phyloP scores from a whole-genome alignment of 768 basidiomycete genomes.

The Jaapia argillacea region DNA sequence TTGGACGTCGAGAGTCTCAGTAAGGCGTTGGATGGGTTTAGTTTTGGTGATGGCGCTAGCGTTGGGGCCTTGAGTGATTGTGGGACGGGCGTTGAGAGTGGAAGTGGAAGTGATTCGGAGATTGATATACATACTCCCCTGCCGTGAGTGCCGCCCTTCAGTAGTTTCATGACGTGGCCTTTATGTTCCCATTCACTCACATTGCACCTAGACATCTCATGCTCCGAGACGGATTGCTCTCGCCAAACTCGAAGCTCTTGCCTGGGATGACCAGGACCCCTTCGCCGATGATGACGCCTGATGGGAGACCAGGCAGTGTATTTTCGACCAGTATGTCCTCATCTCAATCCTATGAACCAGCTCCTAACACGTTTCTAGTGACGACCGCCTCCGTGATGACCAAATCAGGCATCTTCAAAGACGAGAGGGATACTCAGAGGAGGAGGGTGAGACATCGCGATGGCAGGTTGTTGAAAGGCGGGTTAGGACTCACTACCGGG shows the following conservation, averaged over 20 bases:
- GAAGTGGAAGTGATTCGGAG: slow-evolving; percentile 21
- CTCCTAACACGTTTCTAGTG: neutral
- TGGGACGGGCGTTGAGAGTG: too few species aligned
- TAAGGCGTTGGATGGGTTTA: too few species aligned
- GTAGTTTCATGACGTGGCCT: neutral
- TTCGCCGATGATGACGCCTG: slow-evolving; percentile 7
- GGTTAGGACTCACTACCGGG: slow-evolving; percentile 30
- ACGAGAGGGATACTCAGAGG: slow-evolving; percentile 24
- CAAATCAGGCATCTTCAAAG: slow-evolving; percentile 25
- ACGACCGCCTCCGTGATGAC: slow-evolving; percentile 17
- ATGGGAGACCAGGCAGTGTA: slow-evolving; percentile 14
- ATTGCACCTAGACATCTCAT: slow-evolving; percentile 20
- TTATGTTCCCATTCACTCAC: neutral
- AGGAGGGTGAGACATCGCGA: slow-evolving; percentile 26
- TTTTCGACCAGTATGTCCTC: slow-evolving; percentile 15
- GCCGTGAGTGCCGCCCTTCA: slow-evolving; percentile 18
- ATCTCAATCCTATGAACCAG: neutral
- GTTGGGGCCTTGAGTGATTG: too few species aligned
- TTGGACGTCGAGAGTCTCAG: too few species aligned
- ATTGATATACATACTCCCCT: slow-evolving; percentile 29
- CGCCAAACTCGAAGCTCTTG: slow-evolving; percentile 29
- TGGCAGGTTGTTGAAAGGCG: slow-evolving; percentile 24
- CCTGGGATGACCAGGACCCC: neutral
- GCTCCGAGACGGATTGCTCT: slow-evolving; percentile 28
- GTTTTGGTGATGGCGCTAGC: too few species aligned